Percentiles rank a stretch among this genome's conserved stretches.
Evolutionary conservation across 2,329 filamentous ascomycete species (phyloP).

Genomic region (Chalaropsis thielavioides): DNA sequence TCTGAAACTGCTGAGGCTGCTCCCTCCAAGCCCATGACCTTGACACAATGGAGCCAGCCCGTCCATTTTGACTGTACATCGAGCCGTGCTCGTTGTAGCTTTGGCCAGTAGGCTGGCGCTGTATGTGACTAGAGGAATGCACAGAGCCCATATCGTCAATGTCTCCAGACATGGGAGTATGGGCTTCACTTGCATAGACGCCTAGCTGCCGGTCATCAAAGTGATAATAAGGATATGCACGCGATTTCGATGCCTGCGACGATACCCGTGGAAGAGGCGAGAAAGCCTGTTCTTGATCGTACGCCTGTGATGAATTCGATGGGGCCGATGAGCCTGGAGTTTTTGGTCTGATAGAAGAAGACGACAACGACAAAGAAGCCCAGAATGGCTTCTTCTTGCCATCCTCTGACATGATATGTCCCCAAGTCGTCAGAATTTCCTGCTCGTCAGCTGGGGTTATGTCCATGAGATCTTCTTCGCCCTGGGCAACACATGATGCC

Average conservation of each 20-base stretch:
- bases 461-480: slow-evolving; percentile 47
- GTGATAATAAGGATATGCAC: not conserved
- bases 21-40: not conserved
- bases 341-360: not conserved
- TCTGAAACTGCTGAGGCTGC: not conserved
- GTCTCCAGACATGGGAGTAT: not conserved
- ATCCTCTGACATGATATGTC: slow-evolving; percentile 39
- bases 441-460: slow-evolving; percentile 44
- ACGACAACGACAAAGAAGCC: not conserved
- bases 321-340: not conserved
- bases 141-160: not conserved
- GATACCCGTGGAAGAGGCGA: not conserved
- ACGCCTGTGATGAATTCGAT: not conserved
- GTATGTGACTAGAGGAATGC: not conserved
- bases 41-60: not conserved
- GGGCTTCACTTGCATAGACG: not conserved
- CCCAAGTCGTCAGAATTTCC: slow-evolving; percentile 53
- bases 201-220: not conserved
- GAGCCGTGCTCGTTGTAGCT: not conserved
- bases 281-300: not conserved
- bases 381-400: not conserved
- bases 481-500: slow-evolving; percentile 60
- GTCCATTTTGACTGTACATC: not conserved
- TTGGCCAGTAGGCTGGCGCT: not conserved
- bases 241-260: not conserved